Base-by-base conservation (phyloP, 805 yeast genomes). In the Candida caryicola region DNA sequence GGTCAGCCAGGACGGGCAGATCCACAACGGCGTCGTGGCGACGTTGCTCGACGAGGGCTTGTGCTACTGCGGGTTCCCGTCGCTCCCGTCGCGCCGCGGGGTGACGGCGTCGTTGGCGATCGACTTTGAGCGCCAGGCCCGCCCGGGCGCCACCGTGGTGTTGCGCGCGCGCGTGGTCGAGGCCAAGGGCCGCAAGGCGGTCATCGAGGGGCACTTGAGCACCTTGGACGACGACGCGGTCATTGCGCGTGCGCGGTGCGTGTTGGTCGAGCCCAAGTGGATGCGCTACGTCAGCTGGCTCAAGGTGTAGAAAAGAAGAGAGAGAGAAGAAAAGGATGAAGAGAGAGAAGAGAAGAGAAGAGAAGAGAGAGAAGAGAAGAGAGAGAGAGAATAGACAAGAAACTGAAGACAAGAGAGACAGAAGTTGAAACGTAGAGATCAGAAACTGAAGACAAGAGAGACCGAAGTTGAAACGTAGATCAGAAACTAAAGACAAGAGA, bases 181-280 rank as follows among this genome's bases (percentile, higher is more conserved):
- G 50, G 53, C 61, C 9, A 82, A 81, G 44, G 96, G 96, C 0
- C 69, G 98, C 31, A 90, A 89, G 60, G 91, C 85, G 27, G 73
- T 81, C 26, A 87, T 93, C 32, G 71, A 76, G 23, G 98, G 97
- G 2, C 53, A 59, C 23, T 60, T 85, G 15, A 74, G 74, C 44
- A 73, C 85, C 0, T 55, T 85, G 31, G 47, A 41, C 13, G 46
- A 13, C 41, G 35, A 31, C 29, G 37, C 59, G 10, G 60, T 57
- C 7, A 62, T 80, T 35, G 95, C 91, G 0, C 62, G 69, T 12
- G 89, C 88, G 0, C 65, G 63, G 23, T 85, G 95, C 58, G 64
- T 85, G 2, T 66, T 88, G 43, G 93, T 88, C 2, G 95, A 88
- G 54, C 96, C 96, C 3, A 80, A 71, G 50, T 88, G 96, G 95